A percentile compares a stretch with the other conserved stretches of the same genome.
Conservation (phyloP, 1,139 yeast species). For the Blastobotrys malaysiensis region DNA sequence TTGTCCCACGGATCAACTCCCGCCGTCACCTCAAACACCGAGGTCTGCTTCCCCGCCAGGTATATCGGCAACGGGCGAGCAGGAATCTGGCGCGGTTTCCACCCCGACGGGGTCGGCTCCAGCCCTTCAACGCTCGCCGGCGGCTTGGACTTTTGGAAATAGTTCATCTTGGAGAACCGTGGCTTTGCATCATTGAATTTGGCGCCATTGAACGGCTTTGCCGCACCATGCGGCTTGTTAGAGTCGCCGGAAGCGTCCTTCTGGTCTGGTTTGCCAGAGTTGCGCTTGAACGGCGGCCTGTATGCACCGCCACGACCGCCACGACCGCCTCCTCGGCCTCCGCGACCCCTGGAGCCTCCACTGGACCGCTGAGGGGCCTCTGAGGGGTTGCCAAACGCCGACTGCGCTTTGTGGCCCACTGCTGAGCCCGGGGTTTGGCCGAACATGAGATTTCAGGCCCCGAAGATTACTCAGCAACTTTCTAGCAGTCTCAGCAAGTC, state of each 20-base stretch:
- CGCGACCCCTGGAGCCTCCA: background rate
- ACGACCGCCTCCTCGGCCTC: background rate
- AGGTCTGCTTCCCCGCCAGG: constrained; percentile 10
- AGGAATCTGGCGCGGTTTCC: constrained; percentile 7
- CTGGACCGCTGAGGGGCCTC: background rate
- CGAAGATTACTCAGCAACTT: background rate
- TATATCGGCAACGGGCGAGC: constrained; percentile 10
- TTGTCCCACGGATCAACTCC: constrained; percentile 45
- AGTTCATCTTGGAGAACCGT: constrained; percentile 5
- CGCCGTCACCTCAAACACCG: constrained; percentile 4
- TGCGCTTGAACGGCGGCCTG: background rate
- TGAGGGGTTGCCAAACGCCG: background rate
- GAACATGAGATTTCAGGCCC: background rate
- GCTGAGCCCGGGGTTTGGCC: background rate
- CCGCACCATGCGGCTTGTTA: no score
- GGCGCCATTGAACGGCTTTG: background rate
- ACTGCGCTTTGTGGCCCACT: background rate
- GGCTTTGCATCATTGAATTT: background rate
- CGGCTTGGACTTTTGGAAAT: constrained; percentile 5
- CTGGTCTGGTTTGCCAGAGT: background rate
- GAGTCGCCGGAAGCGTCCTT: no score
- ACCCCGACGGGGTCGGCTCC: constrained; percentile 8
- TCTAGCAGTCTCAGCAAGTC: background rate
- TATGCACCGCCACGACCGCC: background rate
- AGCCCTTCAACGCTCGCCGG: background rate